These are phyloP conservation scores for Salix viminalis DNA, from an alignment of 345 rosid genomes.

Conservation along the genomic window DNA sequence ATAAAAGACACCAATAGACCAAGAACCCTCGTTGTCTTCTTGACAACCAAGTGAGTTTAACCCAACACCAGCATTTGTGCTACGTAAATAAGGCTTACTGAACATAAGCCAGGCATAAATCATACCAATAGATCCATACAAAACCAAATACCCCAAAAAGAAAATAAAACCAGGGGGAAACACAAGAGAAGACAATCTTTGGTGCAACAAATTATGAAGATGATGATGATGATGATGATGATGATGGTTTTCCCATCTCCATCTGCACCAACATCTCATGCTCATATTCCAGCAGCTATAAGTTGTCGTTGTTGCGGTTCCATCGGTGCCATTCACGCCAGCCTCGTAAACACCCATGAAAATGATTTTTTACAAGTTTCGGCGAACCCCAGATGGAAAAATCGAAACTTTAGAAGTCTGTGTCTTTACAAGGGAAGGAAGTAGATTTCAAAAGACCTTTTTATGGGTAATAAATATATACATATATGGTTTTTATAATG, in stretches of 20 bases:
- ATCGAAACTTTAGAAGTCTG: not conserved
- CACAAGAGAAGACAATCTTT: conserved; percentile 25
- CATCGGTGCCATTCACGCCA: not conserved
- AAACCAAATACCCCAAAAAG: conserved; percentile 47
- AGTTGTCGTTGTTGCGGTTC: not conserved
- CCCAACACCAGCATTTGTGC: conserved; percentile 14
- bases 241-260: conserved; percentile 27
- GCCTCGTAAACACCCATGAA: conserved; percentile 20
- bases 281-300: conserved; percentile 15
- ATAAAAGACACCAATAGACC: conserved; percentile 87
- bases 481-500: not conserved
- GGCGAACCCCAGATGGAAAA: not conserved
- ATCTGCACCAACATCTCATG: conserved; percentile 26
- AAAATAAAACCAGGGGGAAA: conserved; percentile 48
- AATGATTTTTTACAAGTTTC: not conserved
- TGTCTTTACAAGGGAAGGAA: not conserved
- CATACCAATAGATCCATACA: conserved; percentile 58
- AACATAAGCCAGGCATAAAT: conserved; percentile 56
- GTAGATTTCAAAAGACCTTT: not conserved
- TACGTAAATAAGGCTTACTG: conserved; percentile 26
- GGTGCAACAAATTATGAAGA: not conserved
- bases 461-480: not conserved
- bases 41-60: conserved; percentile 56
- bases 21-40: conserved; percentile 86
- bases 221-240: not conserved